A percentile compares a stretch with the other conserved stretches of the same genome.
Evolutionary conservation across 2,329 filamentous ascomycete genomes (phyloP).

Genomic region (Neonectria neomacrospora): DNA sequence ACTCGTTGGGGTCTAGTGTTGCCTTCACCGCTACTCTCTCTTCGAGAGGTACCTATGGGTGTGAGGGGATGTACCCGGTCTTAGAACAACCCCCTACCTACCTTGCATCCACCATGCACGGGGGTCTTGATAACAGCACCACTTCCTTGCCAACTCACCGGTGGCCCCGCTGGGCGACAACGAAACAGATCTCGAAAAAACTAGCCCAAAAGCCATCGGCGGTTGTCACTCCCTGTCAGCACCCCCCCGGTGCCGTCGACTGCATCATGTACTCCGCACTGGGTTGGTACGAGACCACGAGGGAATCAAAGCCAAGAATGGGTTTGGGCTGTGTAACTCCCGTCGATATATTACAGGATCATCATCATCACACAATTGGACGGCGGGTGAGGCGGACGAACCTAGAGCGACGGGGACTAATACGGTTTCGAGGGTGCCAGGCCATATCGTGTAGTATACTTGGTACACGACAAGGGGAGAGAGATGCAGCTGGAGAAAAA

Average conservation of each 20-base stretch:
- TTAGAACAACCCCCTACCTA: conserved; percentile 41
- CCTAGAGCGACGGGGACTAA: conserved; percentile 21
- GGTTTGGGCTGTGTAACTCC: conserved; percentile 36
- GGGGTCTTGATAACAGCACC: conserved; percentile 43
- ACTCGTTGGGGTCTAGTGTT: conserved; percentile 43
- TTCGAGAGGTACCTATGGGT: conserved; percentile 36
- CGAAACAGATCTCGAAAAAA: conserved; percentile 44
- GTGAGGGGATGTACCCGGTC: conserved; percentile 36
- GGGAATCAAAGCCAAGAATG: conserved; percentile 30
- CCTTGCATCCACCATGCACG: conserved; percentile 37
- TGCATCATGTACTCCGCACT: conserved; percentile 42
- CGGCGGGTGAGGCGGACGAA: conserved; percentile 28
- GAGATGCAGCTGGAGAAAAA: conserved; percentile 4
- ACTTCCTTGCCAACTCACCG: conserved; percentile 44
- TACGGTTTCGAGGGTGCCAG: conserved; percentile 10
- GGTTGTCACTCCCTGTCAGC: conserved; percentile 41
- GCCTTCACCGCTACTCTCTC: conserved; percentile 44
- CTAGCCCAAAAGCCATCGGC: conserved; percentile 38
- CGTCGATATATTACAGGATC: conserved; percentile 43
- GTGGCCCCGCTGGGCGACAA: conserved; percentile 34
- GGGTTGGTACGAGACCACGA: conserved; percentile 38
- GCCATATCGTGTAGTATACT: conserved; percentile 1
- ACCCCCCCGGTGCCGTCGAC: conserved; percentile 33
- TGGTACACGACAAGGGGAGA: conserved; percentile 4
- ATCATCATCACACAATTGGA: conserved; percentile 35